Conservation (phyloP, 2,329 filamentous ascomycete species). For the Seiridium unicorne region DNA sequence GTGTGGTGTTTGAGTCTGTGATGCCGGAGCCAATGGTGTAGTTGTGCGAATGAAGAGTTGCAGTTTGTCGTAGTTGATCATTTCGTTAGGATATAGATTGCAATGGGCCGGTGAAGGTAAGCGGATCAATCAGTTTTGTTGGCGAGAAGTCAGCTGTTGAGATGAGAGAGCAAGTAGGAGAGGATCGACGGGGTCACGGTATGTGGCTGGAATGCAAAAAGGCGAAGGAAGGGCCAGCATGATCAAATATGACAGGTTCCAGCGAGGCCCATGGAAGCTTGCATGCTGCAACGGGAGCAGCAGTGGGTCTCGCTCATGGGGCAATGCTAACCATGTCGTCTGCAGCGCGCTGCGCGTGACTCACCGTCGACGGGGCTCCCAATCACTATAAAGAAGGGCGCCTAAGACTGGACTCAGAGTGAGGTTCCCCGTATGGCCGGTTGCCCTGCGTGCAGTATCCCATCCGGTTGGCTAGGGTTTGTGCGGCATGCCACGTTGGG, state of each 20-base stretch:
- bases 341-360: slow-evolving; percentile 24
- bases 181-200: slow-evolving; percentile 12
- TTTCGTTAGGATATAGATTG: neutral
- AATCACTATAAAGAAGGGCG: slow-evolving; percentile 25
- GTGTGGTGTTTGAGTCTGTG: neutral
- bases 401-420: slow-evolving; percentile 13
- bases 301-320: slow-evolving; percentile 14
- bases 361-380: slow-evolving; percentile 26
- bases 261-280: neutral
- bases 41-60: neutral
- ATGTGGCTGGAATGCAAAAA: slow-evolving; percentile 15
- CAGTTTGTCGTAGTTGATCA: slow-evolving; percentile 4
- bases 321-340: slow-evolving; percentile 11
- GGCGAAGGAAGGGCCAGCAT: neutral
- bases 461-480: slow-evolving; percentile 1
- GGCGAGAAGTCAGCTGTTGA: slow-evolving; percentile 1
- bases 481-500: slow-evolving; percentile 22
- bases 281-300: slow-evolving; percentile 7
- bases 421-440: slow-evolving; percentile 8
- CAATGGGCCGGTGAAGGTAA: neutral
- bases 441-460: slow-evolving; percentile 9
- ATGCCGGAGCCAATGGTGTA: neutral
- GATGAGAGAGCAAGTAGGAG: slow-evolving; percentile 1
- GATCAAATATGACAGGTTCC: slow-evolving; percentile 6
- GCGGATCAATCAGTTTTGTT: slow-evolving; percentile 14